phyloP scores from a whole-genome alignment of 768 basidiomycete genomes.

The Mycena albidolilacea region DNA sequence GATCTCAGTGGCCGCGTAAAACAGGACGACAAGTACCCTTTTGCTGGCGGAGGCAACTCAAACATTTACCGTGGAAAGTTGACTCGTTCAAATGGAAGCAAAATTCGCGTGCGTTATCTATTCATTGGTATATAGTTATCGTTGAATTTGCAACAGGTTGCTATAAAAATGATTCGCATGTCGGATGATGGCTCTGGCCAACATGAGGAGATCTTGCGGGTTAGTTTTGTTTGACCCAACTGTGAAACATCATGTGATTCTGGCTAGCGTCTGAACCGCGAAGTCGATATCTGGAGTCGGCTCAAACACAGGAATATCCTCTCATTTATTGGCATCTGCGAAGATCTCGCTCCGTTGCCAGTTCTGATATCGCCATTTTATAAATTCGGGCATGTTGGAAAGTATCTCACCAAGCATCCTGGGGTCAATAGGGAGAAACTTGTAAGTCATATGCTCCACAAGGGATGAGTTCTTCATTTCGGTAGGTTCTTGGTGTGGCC shows the following conservation, averaged over 20 bases:
- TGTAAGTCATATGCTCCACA: no score
- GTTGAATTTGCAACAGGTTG: conserved; percentile 25
- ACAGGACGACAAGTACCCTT: conserved; percentile 30
- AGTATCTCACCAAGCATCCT: no score
- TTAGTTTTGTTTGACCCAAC: background rate
- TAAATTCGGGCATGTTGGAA: no score
- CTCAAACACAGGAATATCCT: conserved; percentile 37
- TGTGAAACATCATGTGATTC: background rate
- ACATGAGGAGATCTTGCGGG: conserved; percentile 28
- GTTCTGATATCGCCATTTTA: no score
- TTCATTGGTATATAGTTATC: background rate
- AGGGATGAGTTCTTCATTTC: no score
- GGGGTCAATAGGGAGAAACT: no score
- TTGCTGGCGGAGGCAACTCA: conserved; percentile 27
- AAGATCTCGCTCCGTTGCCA: conserved; percentile 14
- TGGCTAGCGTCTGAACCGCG: conserved; percentile 23
- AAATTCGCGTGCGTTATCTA: conserved; percentile 23
- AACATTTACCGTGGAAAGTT: conserved; percentile 18
- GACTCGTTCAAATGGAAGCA: conserved; percentile 22
- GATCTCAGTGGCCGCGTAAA: conserved; percentile 12
- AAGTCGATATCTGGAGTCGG: conserved; percentile 32
- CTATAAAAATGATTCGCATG: conserved; percentile 34
- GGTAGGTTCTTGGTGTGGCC: no score
- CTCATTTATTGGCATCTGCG: conserved; percentile 38
- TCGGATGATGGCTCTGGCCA: background rate